phyloP scores from a whole-genome alignment of 108 stramenopile genomes.

The Stephanodiscus minutulus region DNA sequence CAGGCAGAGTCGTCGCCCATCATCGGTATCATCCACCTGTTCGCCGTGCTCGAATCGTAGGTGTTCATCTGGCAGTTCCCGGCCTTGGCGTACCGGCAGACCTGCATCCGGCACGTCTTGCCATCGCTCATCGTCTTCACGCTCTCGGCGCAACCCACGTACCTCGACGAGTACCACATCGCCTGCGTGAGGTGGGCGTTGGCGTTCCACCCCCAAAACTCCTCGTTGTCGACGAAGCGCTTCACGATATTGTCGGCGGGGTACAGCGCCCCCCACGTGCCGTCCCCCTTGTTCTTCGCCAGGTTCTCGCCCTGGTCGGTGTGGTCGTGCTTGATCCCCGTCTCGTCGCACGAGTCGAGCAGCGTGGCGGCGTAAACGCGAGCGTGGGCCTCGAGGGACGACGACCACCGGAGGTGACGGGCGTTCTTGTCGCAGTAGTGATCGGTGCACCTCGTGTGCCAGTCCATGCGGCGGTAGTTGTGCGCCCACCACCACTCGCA shows the following conservation, averaged over 20 bases:
- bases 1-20: constrained; percentile 32
- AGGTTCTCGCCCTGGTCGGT: constrained; percentile 32
- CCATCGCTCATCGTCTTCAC: constrained; percentile 9
- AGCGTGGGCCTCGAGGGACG: constrained; percentile 12
- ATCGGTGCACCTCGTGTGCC: constrained; percentile 16
- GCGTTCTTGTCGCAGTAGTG: constrained; percentile 17
- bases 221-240: constrained; percentile 37
- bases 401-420: constrained; percentile 22
- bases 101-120: constrained; percentile 22
- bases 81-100: constrained; percentile 19
- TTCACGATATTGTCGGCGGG: constrained; percentile 17
- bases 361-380: constrained; percentile 12
- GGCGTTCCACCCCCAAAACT: constrained; percentile 19
- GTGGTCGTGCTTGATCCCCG: constrained; percentile 18
- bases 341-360: constrained; percentile 1
- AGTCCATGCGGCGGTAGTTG: constrained; percentile 17
- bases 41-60: neutral
- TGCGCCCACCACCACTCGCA: constrained; percentile 24
- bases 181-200: constrained; percentile 32
- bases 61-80: constrained; percentile 32
- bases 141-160: constrained; percentile 27
- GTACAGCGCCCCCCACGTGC: constrained; percentile 4
- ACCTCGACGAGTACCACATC: constrained; percentile 21
- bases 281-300: constrained; percentile 26
- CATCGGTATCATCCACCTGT: constrained; percentile 33